A percentile compares a stretch with the other conserved stretches of the same genome.
These are phyloP conservation scores for Colletotrichum sp. DNA, from an alignment of 2,329 filamentous ascomycete genomes.

Conservation along the genomic window DNA sequence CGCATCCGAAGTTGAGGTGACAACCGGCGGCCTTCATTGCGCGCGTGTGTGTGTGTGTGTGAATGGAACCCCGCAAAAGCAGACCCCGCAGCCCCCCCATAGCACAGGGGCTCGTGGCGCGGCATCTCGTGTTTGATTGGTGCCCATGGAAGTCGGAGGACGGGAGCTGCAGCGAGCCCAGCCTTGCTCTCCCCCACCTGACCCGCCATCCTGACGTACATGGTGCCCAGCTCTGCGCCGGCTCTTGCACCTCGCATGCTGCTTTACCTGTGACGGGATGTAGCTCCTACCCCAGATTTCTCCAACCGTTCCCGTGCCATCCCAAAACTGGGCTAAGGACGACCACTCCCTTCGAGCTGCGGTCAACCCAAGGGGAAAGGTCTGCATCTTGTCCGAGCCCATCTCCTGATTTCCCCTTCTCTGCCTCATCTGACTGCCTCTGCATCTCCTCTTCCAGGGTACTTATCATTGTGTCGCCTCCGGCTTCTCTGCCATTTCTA, in stretches of 20 bases:
- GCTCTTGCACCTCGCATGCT: not conserved
- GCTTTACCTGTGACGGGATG: slow-evolving; percentile 2
- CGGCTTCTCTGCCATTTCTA: not conserved
- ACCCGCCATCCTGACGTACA: slow-evolving; percentile 12
- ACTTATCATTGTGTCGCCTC: not conserved
- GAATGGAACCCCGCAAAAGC: slow-evolving; percentile 3
- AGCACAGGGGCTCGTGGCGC: slow-evolving; percentile 1
- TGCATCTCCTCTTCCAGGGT: not conserved
- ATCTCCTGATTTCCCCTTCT: not conserved
- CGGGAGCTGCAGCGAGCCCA: not conserved
- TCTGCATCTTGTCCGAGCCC: not conserved
- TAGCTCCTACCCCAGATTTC: slow-evolving; percentile 16
- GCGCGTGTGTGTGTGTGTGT: not conserved
- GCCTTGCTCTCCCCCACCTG: slow-evolving; percentile 5
- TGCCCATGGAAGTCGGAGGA: not conserved
- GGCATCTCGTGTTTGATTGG: slow-evolving; percentile 13
- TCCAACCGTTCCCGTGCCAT: slow-evolving; percentile 6
- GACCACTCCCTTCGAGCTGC: not conserved
- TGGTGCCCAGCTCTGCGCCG: not conserved
- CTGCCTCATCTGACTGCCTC: not conserved
- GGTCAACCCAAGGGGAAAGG: not conserved
- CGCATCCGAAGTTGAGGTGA: not conserved
- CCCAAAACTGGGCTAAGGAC: not conserved
- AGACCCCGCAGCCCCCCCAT: not conserved
- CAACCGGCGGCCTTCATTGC: not conserved